Base-by-base conservation (phyloP, 2,329 filamentous ascomycete genomes). In the Simplicillium sp. region DNA sequence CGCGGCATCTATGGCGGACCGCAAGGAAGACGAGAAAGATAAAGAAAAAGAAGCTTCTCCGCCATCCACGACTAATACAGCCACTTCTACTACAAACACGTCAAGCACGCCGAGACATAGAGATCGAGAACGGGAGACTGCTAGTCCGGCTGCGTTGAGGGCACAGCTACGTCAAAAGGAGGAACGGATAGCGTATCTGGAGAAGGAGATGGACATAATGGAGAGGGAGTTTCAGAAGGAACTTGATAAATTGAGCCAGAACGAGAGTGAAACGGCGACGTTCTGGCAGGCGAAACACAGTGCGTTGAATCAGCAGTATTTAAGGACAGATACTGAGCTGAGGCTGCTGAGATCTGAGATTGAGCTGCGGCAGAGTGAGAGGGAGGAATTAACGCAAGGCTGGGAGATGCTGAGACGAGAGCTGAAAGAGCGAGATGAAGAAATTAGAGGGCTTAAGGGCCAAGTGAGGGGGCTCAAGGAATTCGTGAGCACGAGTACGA, bases 381-480 rank as follows among this genome's bases (percentile, higher is more conserved):
- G 65, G 25, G 59, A 66, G 31, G 70, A 75, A 53, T 62, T 77
- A 31, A 65, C 68, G 11, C 65, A 66, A 36, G 70, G 66, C 15
- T 70, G 66, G 59, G 71, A 71, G 36, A 58, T 63, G 44, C 56
- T 72, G 38, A 61, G 66, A 46, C 59, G 61, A 7, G 65, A 73
- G 45, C 49, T 75, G 11, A 57, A 60, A 13, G 64, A 61, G 39
- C 63, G 65, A n/a, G 77, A 82, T 40, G 71, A 73, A 17, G 75
- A 82, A 57, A 67, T 76, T 4, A 59, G 65, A 16, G 62, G 65
- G 37, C 59, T 83, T 44, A 61, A 73, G 40, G 65, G 66, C 3
- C 82, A 86, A 58, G 70, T 86, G 0, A 60, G 75, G 9, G 80
- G 80, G 2, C 63, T 87, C 44, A 87, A 87, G 66, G 77, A 79